Conservation (phyloP, 306 rosid genomes). For the Rubus idaeus region DNA sequence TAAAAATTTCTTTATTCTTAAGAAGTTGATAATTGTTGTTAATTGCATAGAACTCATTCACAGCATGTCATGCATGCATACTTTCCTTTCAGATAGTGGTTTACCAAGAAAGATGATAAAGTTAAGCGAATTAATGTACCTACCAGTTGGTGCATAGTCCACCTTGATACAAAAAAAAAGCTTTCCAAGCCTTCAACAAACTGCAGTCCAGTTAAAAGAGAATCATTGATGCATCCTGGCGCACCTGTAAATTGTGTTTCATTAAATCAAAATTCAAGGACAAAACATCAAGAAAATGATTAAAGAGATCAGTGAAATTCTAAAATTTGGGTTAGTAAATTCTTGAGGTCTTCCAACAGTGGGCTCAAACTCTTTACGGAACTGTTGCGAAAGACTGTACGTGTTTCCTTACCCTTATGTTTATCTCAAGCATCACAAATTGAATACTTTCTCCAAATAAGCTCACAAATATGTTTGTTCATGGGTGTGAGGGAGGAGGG, state of each 20-base stretch:
- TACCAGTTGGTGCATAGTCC: slow-evolving; percentile 99
- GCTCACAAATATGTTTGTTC: background rate
- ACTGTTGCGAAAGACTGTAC: background rate
- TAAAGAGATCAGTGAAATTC: background rate
- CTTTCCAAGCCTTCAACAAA: slow-evolving; percentile 86
- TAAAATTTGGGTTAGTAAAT: background rate
- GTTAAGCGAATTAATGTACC: slow-evolving; percentile 26
- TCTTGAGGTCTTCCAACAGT: background rate
- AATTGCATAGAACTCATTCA: background rate
- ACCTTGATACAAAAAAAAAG: slow-evolving; percentile 80
- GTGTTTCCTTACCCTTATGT: background rate
- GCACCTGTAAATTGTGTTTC: slow-evolving; percentile 68
- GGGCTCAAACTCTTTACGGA: background rate
- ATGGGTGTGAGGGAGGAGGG: background rate
- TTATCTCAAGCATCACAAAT: background rate
- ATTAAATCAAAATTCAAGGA: slow-evolving; percentile 32
- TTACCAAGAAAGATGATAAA: slow-evolving; percentile 22
- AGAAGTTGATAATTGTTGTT: background rate
- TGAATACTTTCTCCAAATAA: background rate
- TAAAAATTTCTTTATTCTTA: background rate
- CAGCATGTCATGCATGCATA: background rate
- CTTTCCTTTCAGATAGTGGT: slow-evolving; percentile 14
- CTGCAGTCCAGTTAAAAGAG: slow-evolving; percentile 86
- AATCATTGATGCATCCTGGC: slow-evolving; percentile 86
- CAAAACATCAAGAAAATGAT: background rate